Evolutionary conservation across 1,284 basidiomycete genomes (phyloP).

Genomic region (Fomitopsis palustris): DNA sequence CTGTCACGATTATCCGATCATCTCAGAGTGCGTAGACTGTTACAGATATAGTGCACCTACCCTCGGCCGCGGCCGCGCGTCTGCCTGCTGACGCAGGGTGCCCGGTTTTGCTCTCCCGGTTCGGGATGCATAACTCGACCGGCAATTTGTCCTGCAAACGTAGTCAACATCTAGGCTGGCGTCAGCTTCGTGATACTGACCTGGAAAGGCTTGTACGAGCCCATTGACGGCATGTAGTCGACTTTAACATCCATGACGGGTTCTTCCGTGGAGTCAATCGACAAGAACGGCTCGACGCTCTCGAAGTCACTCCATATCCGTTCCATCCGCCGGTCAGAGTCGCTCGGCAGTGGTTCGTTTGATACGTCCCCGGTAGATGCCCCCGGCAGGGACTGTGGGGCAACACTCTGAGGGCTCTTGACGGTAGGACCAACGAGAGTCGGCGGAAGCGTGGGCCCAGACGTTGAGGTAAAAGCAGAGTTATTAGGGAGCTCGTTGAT

Average conservation of each 20-base stretch:
- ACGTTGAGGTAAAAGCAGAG: conserved; percentile 37
- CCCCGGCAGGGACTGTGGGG: conserved; percentile 4
- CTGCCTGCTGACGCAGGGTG: conserved; percentile 37
- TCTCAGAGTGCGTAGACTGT: background rate
- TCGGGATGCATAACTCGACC: conserved; percentile 71
- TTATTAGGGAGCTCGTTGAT: conserved; percentile 65
- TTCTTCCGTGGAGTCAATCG: conserved; percentile 43
- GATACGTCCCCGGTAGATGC: conserved; percentile 23
- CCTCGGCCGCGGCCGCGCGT: conserved; percentile 58
- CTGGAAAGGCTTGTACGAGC: conserved; percentile 58
- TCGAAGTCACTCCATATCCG: conserved; percentile 81
- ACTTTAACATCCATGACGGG: conserved; percentile 42
- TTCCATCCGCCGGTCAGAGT: conserved; percentile 77
- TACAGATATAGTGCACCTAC: conserved; percentile 28
- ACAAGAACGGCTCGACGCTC: conserved; percentile 69
- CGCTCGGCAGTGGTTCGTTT: conserved; percentile 55
- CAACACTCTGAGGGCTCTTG: conserved; percentile 8
- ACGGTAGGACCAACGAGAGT: conserved; percentile 14
- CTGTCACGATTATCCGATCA: conserved; percentile 32
- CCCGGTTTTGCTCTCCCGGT: conserved; percentile 55
- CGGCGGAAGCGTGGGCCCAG: conserved; percentile 21
- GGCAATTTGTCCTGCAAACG: conserved; percentile 68
- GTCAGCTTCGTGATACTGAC: conserved; percentile 27
- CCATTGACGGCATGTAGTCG: conserved; percentile 41
- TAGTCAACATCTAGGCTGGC: background rate